Evolutionary conservation across 371 early-diverging fungal genomes (phyloP), one percentile per base, ranked within the genome.

Genomic region (Batkoa obscura): DNA sequence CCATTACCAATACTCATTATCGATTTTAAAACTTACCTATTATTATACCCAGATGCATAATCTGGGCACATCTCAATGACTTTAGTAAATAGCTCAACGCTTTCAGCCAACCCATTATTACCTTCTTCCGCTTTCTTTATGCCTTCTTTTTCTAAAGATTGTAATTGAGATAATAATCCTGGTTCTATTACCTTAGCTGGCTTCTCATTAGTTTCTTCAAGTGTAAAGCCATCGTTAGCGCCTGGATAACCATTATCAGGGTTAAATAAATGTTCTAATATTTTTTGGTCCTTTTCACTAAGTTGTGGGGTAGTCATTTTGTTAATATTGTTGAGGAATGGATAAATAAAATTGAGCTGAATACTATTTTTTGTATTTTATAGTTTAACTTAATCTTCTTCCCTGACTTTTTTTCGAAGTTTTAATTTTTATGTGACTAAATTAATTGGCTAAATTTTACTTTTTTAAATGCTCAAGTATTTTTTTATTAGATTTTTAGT

Each of bases 21-120:
- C 23, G 23, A 23, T 23, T 23, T 23, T 23, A 23, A 23, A 23
- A 23, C 23, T 23, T 72, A 80, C 79, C 86, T 67, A 69, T 91
- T 91, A 66, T 89, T 91, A 63, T 84, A 88, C 0, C 78, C 84
- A 1, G 86, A 83, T 23, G 88, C 80, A 67, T 87, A 88, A 33
- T 65, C 61, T 3, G 79, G 75, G 61, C 78, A 80, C 8, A 75
- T 58, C 9, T 53, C 43, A 37, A 84, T 78, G 31, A 73, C 72
- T 51, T 70, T 62, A 32, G 64, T 59, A 47, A 67, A 57, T 53
- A 62, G 55, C 57, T 58, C 35, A 67, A 64, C 4, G 68, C 62
- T 8, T 63, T 57, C 13, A 53, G 23, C 23, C 23, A 23, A 23
- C 23, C 23, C 23, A 23, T 23, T 23, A 23, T 33, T 31, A 63